Base-by-base conservation (phyloP, 805 yeast species). In the Candida dendrica region DNA sequence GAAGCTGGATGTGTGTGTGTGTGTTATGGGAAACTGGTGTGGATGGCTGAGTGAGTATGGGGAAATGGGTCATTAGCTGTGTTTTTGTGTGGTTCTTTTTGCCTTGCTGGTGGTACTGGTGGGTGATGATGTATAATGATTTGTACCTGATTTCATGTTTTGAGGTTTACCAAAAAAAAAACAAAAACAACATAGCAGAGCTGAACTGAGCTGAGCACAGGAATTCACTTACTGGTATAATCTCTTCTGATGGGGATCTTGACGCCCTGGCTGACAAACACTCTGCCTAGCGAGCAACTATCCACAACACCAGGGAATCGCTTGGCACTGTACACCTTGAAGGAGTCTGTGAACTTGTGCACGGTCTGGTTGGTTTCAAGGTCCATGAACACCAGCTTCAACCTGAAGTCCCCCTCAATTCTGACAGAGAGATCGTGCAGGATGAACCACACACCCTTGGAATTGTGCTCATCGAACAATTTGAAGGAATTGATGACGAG, bases 271-370 rank as follows among this genome's bases (percentile, higher is more conserved):
- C 60, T 53, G 2, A 68, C 72, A 54, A 69, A 68, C 17, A 66
- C 60, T 31, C 64, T 48, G 30, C 71, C 66, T 27, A 68, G 53
- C 2, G 62, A 58, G 2, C 69, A 62, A 29, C 66, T 55, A 35
- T 68, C 72, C 35, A 65, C 65, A 16, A 69, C 74, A 6, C 74
- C 74, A 2, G 74, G 74, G 45, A 68, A 69, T 47, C 59, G 63
- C 45, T 69, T 69, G 1, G 74, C 72, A 30, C 68, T 61, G 45
- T 60, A 69, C 4, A 67, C 71, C 33, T 51, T 54, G 53, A 68
- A 67, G 4, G 53, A 45, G 9, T 61, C 56, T 13, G 67, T 63
- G 44, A 60, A 68, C 20, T 40, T 41, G 22, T 42, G 38, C 4
- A 46, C 46, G 27, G 52, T 20, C 9, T 16, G 22, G 35, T 45